Conservation (phyloP, 192 early-diverging fungal genomes). For the Mortierella alpina region DNA sequence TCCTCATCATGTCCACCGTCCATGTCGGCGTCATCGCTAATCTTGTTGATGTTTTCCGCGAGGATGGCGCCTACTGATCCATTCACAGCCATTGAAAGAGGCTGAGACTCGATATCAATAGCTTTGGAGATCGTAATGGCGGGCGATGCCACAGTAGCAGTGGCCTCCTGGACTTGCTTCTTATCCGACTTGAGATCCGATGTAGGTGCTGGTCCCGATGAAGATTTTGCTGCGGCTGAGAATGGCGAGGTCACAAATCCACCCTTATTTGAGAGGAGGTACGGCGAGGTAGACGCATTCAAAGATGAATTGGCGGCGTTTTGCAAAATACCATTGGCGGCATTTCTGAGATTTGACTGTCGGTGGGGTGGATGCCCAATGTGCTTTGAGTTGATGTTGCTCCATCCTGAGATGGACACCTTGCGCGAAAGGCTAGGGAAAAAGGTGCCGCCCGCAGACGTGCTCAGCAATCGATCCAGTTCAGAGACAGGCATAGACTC, state of each 20-base stretch:
- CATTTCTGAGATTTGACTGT: conserved; percentile 40
- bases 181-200: no score
- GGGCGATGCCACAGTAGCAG: no score
- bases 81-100: background rate
- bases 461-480: conserved; percentile 66
- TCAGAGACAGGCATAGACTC: conserved; percentile 73
- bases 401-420: conserved; percentile 51
- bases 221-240: background rate
- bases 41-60: background rate
- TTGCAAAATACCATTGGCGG: conserved; percentile 46
- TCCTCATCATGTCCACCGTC: conserved; percentile 6
- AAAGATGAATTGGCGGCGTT: conserved; percentile 45
- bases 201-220: background rate
- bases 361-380: conserved; percentile 37
- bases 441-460: conserved; percentile 38
- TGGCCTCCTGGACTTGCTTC: no score
- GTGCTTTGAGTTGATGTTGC: conserved; percentile 43
- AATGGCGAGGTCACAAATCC: conserved; percentile 2
- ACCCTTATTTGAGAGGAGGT: conserved; percentile 15
- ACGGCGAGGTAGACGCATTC: conserved; percentile 20
- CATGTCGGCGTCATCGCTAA: conserved; percentile 30
- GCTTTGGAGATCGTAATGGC: no score
- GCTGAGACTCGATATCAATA: no score
- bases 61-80: background rate
- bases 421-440: conserved; percentile 50